Percentiles rank a stretch among this genome's conserved stretches.
phyloP scores from a whole-genome alignment of 192 early-diverging fungal species.

The Coemansia sp. region DNA sequence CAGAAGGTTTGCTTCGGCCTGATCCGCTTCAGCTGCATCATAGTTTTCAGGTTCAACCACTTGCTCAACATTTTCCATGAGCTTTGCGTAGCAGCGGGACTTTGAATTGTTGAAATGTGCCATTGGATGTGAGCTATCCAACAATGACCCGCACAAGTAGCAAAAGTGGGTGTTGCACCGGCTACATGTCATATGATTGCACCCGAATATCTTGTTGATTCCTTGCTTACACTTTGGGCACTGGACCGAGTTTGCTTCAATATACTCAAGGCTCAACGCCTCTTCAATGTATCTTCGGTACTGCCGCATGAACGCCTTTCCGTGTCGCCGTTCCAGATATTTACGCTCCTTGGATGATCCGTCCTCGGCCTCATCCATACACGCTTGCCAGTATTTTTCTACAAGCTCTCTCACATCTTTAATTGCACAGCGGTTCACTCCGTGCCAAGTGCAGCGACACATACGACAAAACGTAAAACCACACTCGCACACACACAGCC shows the following conservation, averaged over 20 bases:
- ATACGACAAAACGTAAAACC: neutral
- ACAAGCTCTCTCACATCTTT: neutral
- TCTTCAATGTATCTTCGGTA: neutral
- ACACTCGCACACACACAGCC: neutral
- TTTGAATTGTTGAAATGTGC: neutral
- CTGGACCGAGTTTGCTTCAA: neutral
- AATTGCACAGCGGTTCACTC: neutral
- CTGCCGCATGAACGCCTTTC: neutral
- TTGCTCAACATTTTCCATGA: neutral
- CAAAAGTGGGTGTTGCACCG: conserved; percentile 1
- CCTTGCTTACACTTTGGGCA: neutral
- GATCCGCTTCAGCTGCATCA: neutral
- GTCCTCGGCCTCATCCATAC: neutral
- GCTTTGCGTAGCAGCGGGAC: neutral
- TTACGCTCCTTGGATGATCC: neutral
- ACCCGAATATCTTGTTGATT: neutral
- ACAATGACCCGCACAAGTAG: neutral
- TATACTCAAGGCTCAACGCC: neutral
- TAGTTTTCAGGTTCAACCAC: neutral
- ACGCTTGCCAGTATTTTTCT: neutral
- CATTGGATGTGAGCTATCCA: neutral
- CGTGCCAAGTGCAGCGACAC: neutral
- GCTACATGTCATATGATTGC: conserved; percentile 1
- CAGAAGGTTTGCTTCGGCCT: conserved; percentile 12
- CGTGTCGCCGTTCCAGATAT: neutral